These are phyloP conservation scores for Limonium bicolor DNA, from an alignment of 148 eudicot species.

Conservation along the genomic window DNA sequence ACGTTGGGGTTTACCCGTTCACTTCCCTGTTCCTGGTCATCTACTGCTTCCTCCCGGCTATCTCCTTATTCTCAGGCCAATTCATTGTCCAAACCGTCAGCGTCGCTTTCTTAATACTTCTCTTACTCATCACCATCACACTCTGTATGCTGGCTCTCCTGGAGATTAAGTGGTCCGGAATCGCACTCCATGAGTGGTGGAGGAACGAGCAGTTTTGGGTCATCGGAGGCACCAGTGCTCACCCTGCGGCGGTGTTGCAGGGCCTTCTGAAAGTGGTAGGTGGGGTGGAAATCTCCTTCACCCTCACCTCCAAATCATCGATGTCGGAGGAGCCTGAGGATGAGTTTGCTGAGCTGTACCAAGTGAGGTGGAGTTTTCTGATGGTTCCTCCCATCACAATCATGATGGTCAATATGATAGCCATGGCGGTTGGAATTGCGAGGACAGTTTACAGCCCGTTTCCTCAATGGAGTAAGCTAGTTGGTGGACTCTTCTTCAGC, in stretches of 20 bases:
- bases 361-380: slow-evolving; percentile 52
- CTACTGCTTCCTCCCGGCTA: slow-evolving; percentile 80
- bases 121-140: slow-evolving; percentile 58
- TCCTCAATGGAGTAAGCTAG: slow-evolving; percentile 91
- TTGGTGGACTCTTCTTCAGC: slow-evolving; percentile 95
- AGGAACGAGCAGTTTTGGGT: slow-evolving; percentile 97
- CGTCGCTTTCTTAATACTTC: slow-evolving; percentile 48
- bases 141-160: slow-evolving; percentile 68
- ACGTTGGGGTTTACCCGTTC: slow-evolving; percentile 87
- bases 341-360: slow-evolving; percentile 84
- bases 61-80: slow-evolving; percentile 80
- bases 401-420: slow-evolving; percentile 67
- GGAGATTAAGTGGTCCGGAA: slow-evolving; percentile 86
- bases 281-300: slow-evolving; percentile 88
- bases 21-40: slow-evolving; percentile 75
- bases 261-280: slow-evolving; percentile 83
- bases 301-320: slow-evolving; percentile 69
- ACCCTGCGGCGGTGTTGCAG: slow-evolving; percentile 88
- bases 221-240: slow-evolving; percentile 96
- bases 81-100: slow-evolving; percentile 77
- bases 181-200: slow-evolving; percentile 98
- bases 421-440: slow-evolving; percentile 59
- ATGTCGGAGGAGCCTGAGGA: slow-evolving; percentile 72
- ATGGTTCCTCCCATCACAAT: slow-evolving; percentile 93
- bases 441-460: slow-evolving; percentile 88